Conservation (phyloP, 345 rosid genomes). For the Litchi chinensis region DNA sequence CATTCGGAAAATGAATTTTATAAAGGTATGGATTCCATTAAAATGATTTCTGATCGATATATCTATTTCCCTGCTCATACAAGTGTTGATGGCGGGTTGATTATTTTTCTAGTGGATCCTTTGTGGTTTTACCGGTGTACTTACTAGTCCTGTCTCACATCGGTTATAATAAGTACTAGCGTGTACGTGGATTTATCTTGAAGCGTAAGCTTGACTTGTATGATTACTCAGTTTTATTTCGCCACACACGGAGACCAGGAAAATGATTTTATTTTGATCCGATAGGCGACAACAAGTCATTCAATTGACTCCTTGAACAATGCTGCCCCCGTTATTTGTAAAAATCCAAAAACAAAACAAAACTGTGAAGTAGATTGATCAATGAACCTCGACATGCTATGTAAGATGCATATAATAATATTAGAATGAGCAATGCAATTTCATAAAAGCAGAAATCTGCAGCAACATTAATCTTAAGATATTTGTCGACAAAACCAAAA, state of each 20-base stretch:
- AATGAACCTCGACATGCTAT: no score
- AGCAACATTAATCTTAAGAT: no score
- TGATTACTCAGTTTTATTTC: not conserved
- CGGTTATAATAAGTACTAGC: not conserved
- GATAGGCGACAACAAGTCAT: not conserved
- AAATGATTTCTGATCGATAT: conserved; percentile 23
- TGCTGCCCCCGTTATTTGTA: no score
- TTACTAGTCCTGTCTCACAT: not conserved
- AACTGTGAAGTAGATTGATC: no score
- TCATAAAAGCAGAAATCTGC: no score
- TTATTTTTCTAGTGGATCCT: conserved; percentile 23
- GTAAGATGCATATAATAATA: no score
- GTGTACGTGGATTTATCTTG: conserved; percentile 11
- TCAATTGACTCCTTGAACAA: not conserved
- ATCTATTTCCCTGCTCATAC: conserved; percentile 20
- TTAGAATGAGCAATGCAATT: no score
- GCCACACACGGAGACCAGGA: not conserved
- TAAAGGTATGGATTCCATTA: conserved; percentile 26
- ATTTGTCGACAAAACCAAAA: no score
- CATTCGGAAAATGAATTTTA: conserved; percentile 25
- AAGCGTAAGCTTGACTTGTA: not conserved
- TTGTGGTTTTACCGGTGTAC: conserved; percentile 11
- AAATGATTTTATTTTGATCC: no score
- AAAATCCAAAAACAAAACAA: no score
- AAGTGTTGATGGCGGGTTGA: conserved; percentile 24